A percentile compares a stretch with the other conserved stretches of the same genome.
These are phyloP conservation scores for Chalciporus sp. DNA, from an alignment of 1,284 basidiomycete genomes.

Conservation along the genomic window DNA sequence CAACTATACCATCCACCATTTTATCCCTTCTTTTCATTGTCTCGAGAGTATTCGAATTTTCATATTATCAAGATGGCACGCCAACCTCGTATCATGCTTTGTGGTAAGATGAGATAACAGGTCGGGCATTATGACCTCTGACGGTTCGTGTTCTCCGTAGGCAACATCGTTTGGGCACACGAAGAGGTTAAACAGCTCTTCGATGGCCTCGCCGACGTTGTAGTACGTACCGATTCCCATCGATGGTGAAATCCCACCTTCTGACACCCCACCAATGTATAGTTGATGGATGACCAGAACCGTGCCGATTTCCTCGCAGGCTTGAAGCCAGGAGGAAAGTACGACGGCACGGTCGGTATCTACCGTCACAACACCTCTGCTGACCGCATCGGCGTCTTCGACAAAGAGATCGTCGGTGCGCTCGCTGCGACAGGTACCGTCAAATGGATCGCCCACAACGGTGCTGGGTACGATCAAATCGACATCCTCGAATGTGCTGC, in stretches of 20 bases:
- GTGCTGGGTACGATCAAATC: slow-evolving; percentile 91
- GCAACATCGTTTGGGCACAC: slow-evolving; percentile 78
- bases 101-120: slow-evolving; percentile 22
- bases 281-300: slow-evolving; percentile 68
- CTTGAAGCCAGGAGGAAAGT: slow-evolving; percentile 69
- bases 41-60: not conserved
- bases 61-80: slow-evolving; percentile 12
- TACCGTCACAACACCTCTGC: slow-evolving; percentile 76
- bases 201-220: slow-evolving; percentile 67
- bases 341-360: slow-evolving; percentile 73
- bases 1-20: not conserved
- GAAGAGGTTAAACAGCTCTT: slow-evolving; percentile 72
- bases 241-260: not conserved
- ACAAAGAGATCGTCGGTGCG: slow-evolving; percentile 72
- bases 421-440: slow-evolving; percentile 68
- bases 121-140: not conserved
- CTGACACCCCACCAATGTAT: not conserved
- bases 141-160: slow-evolving; percentile 36
- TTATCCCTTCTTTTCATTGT: not conserved
- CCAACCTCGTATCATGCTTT: slow-evolving; percentile 29
- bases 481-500: slow-evolving; percentile 76
- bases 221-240: slow-evolving; percentile 54
- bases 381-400: slow-evolving; percentile 75
- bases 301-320: slow-evolving; percentile 72
- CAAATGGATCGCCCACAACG: slow-evolving; percentile 90